Base-by-base conservation (phyloP, 2,329 filamentous ascomycete genomes). In the Botrytis aclada region DNA sequence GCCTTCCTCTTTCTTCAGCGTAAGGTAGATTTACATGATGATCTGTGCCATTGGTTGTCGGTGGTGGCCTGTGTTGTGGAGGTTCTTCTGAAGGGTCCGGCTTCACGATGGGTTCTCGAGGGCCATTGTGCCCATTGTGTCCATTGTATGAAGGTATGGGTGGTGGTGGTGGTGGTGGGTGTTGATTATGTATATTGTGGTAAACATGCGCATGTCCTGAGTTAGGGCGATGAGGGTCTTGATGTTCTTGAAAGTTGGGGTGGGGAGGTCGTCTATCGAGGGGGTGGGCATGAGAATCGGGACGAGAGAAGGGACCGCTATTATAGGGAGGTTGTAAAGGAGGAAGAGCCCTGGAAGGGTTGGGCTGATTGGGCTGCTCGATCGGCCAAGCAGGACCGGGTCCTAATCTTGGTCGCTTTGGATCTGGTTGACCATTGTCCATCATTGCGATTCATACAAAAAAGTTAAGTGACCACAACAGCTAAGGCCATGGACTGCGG, bases 351-450 rank as follows among this genome's bases (percentile, higher is more conserved):
- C 70, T 72, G 22, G 81, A 80, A 76, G 82, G 83, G 77, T 72
- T 85, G 60, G 71, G 72, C 54, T 70, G 66, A 60, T 60, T 71
- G 69, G 69, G 69, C 69, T 71, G 70, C 32, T 62, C 69, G 43
- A 70, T 73, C 60, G 69, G 56, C 72, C 72, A 74, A 62, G 73
- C 43, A 69, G 74, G 70, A 45, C 58, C 51, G n/a, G 74, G 54
- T 60, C 69, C 82, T 77, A 89, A 83, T 83, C 88, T 87, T 81
- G 85, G 86, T 80, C 88, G 87, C 84, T 90, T 90, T 80, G 82
- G 83, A 79, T 89, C 87, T 80, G 87, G 87, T 82, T 82, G 85
- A 82, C 84, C 86, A 84, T 83, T 83, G 84, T 90, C 88, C 88
- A 90, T 90, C 85, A 78, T 80, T 75, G 71, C 75, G 75, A 74